These are phyloP conservation scores for Astragalus glycyphyllos DNA, from an alignment of 306 rosid genomes.

Conservation along the genomic window DNA sequence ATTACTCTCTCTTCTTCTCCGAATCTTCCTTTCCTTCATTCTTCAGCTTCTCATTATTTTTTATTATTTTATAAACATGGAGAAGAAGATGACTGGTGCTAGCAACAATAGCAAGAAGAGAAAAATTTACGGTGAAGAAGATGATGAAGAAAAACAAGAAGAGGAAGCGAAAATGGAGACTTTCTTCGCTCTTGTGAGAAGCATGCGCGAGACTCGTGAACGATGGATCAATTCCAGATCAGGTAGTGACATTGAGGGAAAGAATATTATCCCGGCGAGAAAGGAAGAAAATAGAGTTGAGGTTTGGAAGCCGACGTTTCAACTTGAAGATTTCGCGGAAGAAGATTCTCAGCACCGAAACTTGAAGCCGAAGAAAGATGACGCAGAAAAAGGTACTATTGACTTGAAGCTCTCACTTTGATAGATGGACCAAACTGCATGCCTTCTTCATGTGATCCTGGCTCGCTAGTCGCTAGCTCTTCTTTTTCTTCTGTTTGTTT, in stretches of 20 bases:
- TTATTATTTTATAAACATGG: conserved; percentile 29
- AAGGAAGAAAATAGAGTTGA: conserved; percentile 27
- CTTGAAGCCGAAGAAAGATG: conserved; percentile 8
- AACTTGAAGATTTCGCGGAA: conserved; percentile 57
- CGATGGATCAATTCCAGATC: conserved; percentile 41
- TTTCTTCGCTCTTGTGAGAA: conserved; percentile 57
- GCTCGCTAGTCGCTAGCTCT: background rate
- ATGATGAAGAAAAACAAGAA: conserved; percentile 36
- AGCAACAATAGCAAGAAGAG: conserved; percentile 50
- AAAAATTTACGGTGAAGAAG: conserved; percentile 38
- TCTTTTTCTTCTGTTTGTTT: background rate
- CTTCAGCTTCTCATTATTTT: background rate
- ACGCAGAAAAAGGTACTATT: conserved; percentile 36
- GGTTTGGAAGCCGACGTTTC: conserved; percentile 65
- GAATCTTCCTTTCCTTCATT: conserved; percentile 5
- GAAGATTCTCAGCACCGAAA: conserved; percentile 15
- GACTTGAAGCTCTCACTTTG: conserved; percentile 59
- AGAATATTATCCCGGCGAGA: background rate
- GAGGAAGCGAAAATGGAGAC: conserved; percentile 60
- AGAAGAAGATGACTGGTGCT: background rate
- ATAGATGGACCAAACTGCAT: background rate
- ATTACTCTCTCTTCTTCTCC: background rate
- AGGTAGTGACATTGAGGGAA: background rate
- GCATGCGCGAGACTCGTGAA: conserved; percentile 59
- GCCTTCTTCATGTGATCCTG: background rate